Base-by-base conservation (phyloP, 164 flowering plant species). In the Brasenia schreberi region DNA sequence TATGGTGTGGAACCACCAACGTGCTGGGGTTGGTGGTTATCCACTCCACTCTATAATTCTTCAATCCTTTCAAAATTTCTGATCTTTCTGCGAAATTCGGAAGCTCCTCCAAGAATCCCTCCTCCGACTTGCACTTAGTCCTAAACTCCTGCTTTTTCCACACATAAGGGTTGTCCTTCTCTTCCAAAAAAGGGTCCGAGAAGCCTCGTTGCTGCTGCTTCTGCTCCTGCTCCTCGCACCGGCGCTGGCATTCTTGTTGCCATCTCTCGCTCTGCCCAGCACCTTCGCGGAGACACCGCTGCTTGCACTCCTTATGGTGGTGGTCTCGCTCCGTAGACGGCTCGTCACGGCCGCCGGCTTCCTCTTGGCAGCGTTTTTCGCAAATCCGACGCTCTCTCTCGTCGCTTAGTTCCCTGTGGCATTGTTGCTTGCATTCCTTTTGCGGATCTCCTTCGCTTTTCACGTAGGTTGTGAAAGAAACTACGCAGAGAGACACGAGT, bases 11-110 rank as follows among this genome's bases (percentile, higher is more conserved):
- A 4, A 58, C 10, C 7, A 66, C 65, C 18, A 49, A 39, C 4
- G 69, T 42, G 42, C 19, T 52, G 10, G 73, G 73, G 5, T 66
- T 66, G 12, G 63, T 65, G 27, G 66, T 62, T 1, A 71, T n/a
- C 56, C 66, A 7, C 4, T 23, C 66, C 4, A 71, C 3, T 1
- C 73, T 61, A 44, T 66, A 66, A 39, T 62, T 66, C 5, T 66
- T 66, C 23, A 66, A 61, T 62, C 73, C 66, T 1, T 43, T 49
- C 5, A 66, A 53, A 19, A 66, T 42, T 3, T 71, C 42, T 1
- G 73, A 61, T 39, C 59, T 33, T 19, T 6, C 45, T 17, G 63
- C 11, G 62, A 71, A 71, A 60, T 62, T 52, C 62, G 62, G 60
- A 6, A 63, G 17, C 7, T 42, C 43, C 58, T 42, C 18, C 0